Conservation (phyloP, 345 rosid genomes). For the Eucalyptus albens region DNA sequence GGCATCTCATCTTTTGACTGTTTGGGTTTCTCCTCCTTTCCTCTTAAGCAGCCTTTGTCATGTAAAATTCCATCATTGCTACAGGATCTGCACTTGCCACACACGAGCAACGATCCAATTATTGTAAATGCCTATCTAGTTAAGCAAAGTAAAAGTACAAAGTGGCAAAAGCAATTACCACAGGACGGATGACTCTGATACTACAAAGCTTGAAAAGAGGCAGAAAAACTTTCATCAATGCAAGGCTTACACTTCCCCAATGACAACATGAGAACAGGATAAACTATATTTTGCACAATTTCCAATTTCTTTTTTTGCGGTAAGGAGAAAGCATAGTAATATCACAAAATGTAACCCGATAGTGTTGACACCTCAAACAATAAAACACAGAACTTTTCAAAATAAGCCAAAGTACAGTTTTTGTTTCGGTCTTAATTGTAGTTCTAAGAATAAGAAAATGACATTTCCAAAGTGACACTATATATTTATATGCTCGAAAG, state of each 20-base stretch:
- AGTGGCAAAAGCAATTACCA: background rate
- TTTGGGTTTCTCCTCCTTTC: conserved; percentile 87
- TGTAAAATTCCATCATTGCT: conserved; percentile 96
- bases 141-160: background rate
- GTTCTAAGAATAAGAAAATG: background rate
- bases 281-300: background rate
- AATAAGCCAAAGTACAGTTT: background rate
- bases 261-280: background rate
- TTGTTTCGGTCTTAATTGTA: background rate
- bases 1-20: conserved; percentile 98
- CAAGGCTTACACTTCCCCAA: background rate
- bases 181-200: background rate
- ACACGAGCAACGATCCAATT: background rate
- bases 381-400: background rate
- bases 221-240: background rate
- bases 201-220: background rate
- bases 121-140: background rate
- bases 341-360: background rate
- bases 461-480: background rate
- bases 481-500: background rate
- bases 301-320: background rate
- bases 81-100: conserved; percentile 49
- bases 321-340: background rate
- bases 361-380: background rate
- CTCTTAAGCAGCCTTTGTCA: conserved; percentile 93